Evolutionary conservation across 2,329 filamentous ascomycete genomes (phyloP).

Genomic region (Trichoderma hamatum): DNA sequence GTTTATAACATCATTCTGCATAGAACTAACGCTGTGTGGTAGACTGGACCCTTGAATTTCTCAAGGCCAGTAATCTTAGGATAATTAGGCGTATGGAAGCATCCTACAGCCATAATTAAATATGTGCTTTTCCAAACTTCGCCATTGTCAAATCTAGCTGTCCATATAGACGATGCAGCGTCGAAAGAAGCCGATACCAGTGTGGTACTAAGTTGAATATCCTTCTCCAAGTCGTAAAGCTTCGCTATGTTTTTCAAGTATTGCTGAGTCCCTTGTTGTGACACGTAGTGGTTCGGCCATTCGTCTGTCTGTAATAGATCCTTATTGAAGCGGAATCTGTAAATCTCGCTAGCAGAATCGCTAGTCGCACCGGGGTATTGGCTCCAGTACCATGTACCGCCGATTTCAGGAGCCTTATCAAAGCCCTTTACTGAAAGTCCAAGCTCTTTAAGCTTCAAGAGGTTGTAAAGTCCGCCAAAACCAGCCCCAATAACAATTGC

Average conservation of each 20-base stretch:
- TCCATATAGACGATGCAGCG: background rate
- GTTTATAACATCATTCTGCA: background rate
- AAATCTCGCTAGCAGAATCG: constrained; percentile 4
- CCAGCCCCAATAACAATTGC: constrained; percentile 6
- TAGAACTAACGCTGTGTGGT: background rate
- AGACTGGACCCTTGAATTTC: background rate
- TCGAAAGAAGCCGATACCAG: background rate
- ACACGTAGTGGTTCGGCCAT: constrained; percentile 4
- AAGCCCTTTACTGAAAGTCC: background rate
- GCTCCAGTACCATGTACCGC: constrained; percentile 9
- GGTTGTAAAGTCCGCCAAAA: background rate
- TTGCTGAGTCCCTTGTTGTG: background rate
- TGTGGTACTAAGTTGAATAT: background rate
- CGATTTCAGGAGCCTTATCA: background rate
- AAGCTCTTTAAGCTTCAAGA: background rate
- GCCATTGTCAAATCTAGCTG: background rate
- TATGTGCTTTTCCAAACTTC: background rate
- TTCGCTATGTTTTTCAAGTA: constrained; percentile 7
- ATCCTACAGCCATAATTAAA: background rate
- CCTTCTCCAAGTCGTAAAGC: background rate
- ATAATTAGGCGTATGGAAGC: background rate
- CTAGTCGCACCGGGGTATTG: constrained; percentile 1
- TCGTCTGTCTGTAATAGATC: background rate
- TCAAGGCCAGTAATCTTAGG: background rate
- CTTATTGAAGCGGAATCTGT: constrained; percentile 4